Percentiles rank a stretch among this genome's conserved stretches.
phyloP scores from a whole-genome alignment of 805 yeast genomes.

The Nakazawaea ishiwadae region DNA sequence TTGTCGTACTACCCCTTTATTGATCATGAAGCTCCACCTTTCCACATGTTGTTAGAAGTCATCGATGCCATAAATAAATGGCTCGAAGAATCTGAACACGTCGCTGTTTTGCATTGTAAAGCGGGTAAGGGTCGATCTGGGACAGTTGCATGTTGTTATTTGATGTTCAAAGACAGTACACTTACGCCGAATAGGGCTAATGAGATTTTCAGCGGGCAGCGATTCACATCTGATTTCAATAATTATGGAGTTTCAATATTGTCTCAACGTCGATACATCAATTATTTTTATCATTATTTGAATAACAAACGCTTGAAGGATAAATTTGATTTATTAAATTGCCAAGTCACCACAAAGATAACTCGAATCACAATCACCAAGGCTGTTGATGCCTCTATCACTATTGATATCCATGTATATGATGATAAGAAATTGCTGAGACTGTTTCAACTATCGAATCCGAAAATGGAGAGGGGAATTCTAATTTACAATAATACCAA shows the following conservation, averaged over 20 bases:
- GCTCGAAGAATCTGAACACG: constrained; percentile 29
- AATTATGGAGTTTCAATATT: constrained; percentile 67
- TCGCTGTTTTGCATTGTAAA: constrained; percentile 76
- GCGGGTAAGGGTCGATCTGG: constrained; percentile 95
- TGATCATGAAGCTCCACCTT: constrained; percentile 77
- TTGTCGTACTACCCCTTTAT: constrained; percentile 51
- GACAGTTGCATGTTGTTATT: constrained; percentile 61
- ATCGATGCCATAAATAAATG: constrained; percentile 42
- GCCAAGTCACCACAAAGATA: background rate
- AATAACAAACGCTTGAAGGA: background rate
- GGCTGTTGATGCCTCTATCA: background rate
- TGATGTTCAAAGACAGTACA: constrained; percentile 43
- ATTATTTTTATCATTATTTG: constrained; percentile 38
- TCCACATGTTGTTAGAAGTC: constrained; percentile 40
- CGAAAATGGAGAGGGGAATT: background rate
- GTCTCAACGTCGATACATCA: constrained; percentile 65
- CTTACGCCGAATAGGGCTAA: constrained; percentile 42
- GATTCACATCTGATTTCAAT: constrained; percentile 24
- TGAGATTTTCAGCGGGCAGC: constrained; percentile 42
- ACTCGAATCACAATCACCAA: background rate
- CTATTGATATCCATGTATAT: background rate
- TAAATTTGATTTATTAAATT: background rate
- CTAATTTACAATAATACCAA: background rate
- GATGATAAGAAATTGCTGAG: background rate
- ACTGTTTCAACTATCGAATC: background rate